Evolutionary conservation across 257 asterid genomes (phyloP), one percentile per base, ranked within the genome.

Genomic region (Linderniella brevidens): DNA sequence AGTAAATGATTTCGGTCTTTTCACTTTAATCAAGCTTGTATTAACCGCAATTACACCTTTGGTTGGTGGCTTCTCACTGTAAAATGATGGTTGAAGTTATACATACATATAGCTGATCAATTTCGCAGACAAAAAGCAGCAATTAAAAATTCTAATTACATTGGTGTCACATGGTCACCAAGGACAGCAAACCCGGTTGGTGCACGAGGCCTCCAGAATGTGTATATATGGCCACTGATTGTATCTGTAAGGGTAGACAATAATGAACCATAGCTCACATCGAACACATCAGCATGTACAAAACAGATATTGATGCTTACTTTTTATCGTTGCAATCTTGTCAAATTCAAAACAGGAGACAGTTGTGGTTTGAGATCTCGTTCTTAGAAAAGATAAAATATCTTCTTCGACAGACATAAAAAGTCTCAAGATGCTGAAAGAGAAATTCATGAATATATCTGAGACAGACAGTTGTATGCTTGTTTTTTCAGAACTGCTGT

Each of bases 201-300:
- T 41, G 88, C 98, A 29, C 84, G 94, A 57, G 98, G 87, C 75
- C 95, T 81, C 98, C 98, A 88, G 56, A 88, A 88, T 49, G 82
- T 71, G 64, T 75, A 74, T 56, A 70, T 67, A 61, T 76, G 87
- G 54, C 59, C 78, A 51, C 37, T 58, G 32, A 25, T 25, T 25
- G 32, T 25, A 25, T 25, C 32, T 25, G 32, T 25, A 25, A 25
- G 32, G 32, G 32, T 6, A 42, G 12, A 42, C 49, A 44, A n/a
- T 2, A 44, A 44, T n/a, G 11, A n/a, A 44, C 3, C 11, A n/a
- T 44, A 44, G 17, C 19, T n/a, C 15, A 3, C 15, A 15, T 44
- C 18, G 13, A 19, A 46, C 1, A 46, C 25, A 46, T 17, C 25
- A 18, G 19, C 11, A 29, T 7, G 51, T 5, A 46, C 35, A 53